phyloP scores from a whole-genome alignment of 2,329 filamentous ascomycete genomes.

The Apiospora saccharicola region DNA sequence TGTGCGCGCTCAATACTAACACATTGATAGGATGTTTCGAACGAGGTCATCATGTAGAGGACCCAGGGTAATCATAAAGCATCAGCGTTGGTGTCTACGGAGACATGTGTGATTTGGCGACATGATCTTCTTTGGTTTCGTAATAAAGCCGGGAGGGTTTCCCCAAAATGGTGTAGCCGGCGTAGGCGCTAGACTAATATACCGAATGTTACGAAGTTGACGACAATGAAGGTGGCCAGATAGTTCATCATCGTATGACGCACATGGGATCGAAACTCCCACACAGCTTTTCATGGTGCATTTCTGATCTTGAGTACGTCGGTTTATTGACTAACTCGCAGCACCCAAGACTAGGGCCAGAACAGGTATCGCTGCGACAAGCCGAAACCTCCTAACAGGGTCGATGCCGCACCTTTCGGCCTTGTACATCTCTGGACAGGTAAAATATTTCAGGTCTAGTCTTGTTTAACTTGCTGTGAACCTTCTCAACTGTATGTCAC shows the following conservation, averaged over 20 bases:
- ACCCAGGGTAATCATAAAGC: not conserved
- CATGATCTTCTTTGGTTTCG: not conserved
- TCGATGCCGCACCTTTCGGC: too few relatives aligned
- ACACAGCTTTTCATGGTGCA: not conserved
- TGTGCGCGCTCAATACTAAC: slow-evolving; percentile 9
- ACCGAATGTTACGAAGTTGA: slow-evolving; percentile 11
- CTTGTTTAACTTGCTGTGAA: too few relatives aligned
- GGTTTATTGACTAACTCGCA: not conserved
- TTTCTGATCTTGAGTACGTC: not conserved
- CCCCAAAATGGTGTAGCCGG: slow-evolving; percentile 6
- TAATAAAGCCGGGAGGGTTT: not conserved
- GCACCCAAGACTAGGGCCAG: not conserved
- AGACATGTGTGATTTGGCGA: slow-evolving; percentile 15
- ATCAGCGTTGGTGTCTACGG: slow-evolving; percentile 1
- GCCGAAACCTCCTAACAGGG: too few relatives aligned
- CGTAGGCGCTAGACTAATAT: slow-evolving; percentile 21
- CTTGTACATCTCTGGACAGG: too few relatives aligned
- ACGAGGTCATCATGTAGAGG: slow-evolving; percentile 89
- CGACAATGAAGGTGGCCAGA: not conserved
- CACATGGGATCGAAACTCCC: not conserved
- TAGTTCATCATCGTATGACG: not conserved
- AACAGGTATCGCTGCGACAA: not conserved
- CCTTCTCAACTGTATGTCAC: too few relatives aligned
- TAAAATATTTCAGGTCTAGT: too few relatives aligned
- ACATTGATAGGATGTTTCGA: slow-evolving; percentile 74